Evolutionary conservation across 2,329 filamentous ascomycete species (phyloP), one percentile per base, ranked within the genome.

Genomic region (Thielaviopsis ethacetica): DNA sequence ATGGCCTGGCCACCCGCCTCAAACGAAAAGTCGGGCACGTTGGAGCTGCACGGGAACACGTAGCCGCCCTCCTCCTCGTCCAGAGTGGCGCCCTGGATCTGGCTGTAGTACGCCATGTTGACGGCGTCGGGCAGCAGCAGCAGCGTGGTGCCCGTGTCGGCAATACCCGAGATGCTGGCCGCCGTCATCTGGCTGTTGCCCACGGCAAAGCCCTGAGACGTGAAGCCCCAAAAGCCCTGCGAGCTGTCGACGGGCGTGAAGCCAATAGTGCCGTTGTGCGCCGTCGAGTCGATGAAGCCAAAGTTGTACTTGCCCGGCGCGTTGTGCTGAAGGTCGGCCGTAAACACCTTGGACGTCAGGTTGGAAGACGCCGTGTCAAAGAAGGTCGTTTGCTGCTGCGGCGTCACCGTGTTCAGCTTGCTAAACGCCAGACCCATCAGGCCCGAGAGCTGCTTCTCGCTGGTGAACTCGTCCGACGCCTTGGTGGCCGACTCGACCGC

Each of bases 221-320:
- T 58, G 63, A 60, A 65, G 27, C 9, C 47, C 86, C 86, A 90
- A 73, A 84, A 88, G 9, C 85, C 86, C 34, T 74, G 71, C 12
- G 74, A 75, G 19, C 74, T 75, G 66, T 87, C 79, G 52, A 57
- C 17, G 62, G 88, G 75, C 10, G 77, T 72, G 21, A 82, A 74
- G 67, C 82, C 88, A 22, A 75, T 70, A 65, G 75, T 65, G 38
- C 85, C 86, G 1, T 68, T 73, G 68, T 85, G 86, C 65, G 86
- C 82, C 59, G 71, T 71, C 1, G 65, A 67, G 67, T 91, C 84
- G 65, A 91, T 82, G 64, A 70, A 76, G 62, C 87, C 87, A 65
- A 91, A 91, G 66, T 88, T 83, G 71, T 88, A 91, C 30, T 78
- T 76, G 53, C 86, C 86, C 2, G 75, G 72, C 17, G 74, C 73